Evolutionary conservation across 192 early-diverging fungal genomes (phyloP).

Genomic region (Phycomyces blakesleeanus): DNA sequence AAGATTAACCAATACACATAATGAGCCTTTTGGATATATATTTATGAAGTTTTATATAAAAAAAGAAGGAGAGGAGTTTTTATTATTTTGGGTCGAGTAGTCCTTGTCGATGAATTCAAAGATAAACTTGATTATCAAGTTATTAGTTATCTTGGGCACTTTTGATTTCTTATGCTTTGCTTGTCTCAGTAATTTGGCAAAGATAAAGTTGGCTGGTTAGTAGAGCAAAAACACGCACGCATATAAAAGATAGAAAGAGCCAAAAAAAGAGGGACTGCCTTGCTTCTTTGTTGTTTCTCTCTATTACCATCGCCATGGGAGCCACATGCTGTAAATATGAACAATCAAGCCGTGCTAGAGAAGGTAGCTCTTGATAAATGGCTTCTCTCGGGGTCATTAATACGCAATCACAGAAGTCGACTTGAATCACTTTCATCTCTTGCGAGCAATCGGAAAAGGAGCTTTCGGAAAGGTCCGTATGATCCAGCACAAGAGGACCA

Average conservation of each 20-base stretch:
- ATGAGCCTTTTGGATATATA: too few relatives aligned
- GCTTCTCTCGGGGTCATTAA: not conserved
- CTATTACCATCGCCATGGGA: conserved; percentile 37
- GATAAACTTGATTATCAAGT: too few relatives aligned
- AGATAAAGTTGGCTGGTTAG: too few relatives aligned
- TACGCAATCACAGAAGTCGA: conserved; percentile 10
- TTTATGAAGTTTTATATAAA: too few relatives aligned
- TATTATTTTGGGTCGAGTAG: too few relatives aligned
- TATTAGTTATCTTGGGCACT: too few relatives aligned
- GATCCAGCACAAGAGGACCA: conserved; percentile 80
- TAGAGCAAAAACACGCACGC: not conserved
- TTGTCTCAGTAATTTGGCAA: too few relatives aligned
- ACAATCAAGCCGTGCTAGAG: conserved; percentile 64
- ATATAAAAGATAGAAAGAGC: not conserved
- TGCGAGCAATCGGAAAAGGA: conserved; percentile 89
- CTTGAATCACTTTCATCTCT: conserved; percentile 81
- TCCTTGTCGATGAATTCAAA: too few relatives aligned
- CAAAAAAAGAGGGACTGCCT: not conserved
- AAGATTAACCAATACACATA: not conserved
- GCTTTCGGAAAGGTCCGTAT: conserved; percentile 96
- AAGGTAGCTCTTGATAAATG: conserved; percentile 46
- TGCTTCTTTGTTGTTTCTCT: conserved; percentile 5
- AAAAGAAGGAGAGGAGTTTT: too few relatives aligned
- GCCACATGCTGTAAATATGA: conserved; percentile 56
- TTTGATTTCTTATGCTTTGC: too few relatives aligned